phyloP scores from a whole-genome alignment of 345 rosid species.

The Pelargonium nanum region DNA sequence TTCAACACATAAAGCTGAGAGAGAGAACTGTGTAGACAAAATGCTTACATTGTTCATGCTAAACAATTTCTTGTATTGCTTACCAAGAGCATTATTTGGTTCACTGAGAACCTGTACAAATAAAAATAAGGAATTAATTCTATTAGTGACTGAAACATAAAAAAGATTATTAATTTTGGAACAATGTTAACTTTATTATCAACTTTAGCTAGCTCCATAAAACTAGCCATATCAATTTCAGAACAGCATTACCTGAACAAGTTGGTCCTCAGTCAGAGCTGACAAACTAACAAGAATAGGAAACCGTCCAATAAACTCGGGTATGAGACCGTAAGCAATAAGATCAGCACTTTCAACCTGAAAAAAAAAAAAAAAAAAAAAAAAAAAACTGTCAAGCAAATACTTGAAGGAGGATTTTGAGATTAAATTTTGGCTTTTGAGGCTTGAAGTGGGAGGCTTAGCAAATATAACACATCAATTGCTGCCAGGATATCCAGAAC shows the following conservation, averaged over 20 bases:
- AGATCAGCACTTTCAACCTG: conserved; percentile 94
- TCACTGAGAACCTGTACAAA: conserved; percentile 66
- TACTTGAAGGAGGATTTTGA: conserved; percentile 6
- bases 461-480: not conserved
- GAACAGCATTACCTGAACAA: conserved; percentile 49
- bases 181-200: too few relatives aligned
- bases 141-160: not conserved
- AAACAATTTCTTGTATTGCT: conserved; percentile 88
- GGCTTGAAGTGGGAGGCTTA: not conserved
- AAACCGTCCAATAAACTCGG: conserved; percentile 94
- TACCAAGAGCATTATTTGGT: conserved; percentile 87
- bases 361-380: conserved; percentile 16
- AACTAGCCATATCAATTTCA: too few relatives aligned
- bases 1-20: too few relatives aligned
- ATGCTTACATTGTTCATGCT: conserved; percentile 73
- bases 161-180: not conserved
- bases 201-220: too few relatives aligned
- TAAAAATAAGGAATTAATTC: conserved; percentile 1
- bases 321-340: conserved; percentile 91
- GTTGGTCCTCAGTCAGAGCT: conserved; percentile 88
- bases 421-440: conserved; percentile 2
- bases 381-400: conserved; percentile 8
- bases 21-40: conserved; percentile 4
- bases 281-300: conserved; percentile 84
- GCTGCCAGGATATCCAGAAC: not conserved